Base-by-base conservation (phyloP, 768 basidiomycete genomes). In the Tylopilus sp. region DNA sequence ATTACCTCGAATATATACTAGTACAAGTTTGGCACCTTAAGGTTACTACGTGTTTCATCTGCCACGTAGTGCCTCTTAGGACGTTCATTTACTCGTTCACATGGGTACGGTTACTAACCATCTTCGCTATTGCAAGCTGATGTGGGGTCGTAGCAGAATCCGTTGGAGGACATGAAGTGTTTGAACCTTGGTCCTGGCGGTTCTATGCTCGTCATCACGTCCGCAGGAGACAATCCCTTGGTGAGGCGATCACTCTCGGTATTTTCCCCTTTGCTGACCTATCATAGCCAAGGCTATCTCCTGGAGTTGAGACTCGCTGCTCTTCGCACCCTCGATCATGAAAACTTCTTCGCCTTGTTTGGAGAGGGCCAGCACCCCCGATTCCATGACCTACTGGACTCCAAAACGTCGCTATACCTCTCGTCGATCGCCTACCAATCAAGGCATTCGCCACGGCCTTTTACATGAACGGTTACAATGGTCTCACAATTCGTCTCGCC, bases 1-100 rank as follows among this genome's bases (percentile, higher is more conserved):
- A 84, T 46, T 90, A 89, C 65, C 75, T 90, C 30, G 88, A 91
- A 65, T 86, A 88, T 67, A 80, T 50, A 88, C 88, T 68, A 86
- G 86, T 35, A 88, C 87, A n/a, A n/a, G n/a, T n/a, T n/a, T n/a
- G n/a, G n/a, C n/a, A n/a, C n/a, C n/a, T n/a, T n/a, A n/a, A n/a
- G n/a, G n/a, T n/a, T n/a, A n/a, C 12, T 30, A 58, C 47, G 48
- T 15, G 26, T 46, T 11, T 15, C 38, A 10, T 4, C 9, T 30
- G 38, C 11, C 3, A 8, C 12, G n/a, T n/a, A 12, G 17, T 0
- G 12, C 20, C 48, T 56, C 20, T 82, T 45, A 68, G 79, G 53
- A 80, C 79, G 5, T 83, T 80, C 57, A 79, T 83, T 44, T 84
- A 83, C 62, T 81, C 80, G 12, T 83, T 84, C 57, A 82, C 82